Conservation (phyloP, 805 yeast genomes). For the Sugiyamaella americana region DNA sequence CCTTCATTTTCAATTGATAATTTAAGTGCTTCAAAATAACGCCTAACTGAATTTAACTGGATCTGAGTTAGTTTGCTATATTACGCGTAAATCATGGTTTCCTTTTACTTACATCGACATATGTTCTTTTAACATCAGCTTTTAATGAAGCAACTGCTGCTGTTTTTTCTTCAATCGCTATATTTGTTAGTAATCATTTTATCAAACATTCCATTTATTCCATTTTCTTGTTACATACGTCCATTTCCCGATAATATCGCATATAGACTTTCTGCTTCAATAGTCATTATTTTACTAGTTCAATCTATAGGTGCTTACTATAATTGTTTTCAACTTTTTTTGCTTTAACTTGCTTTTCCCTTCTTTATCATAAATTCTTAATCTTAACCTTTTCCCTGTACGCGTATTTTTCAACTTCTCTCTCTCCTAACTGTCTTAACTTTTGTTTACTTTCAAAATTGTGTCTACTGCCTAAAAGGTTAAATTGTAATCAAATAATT, state of each 20-base stretch:
- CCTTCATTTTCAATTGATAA: constrained; percentile 13
- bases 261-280: constrained; percentile 15
- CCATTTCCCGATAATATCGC: constrained; percentile 16
- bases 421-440: background rate
- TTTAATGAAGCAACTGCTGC: constrained; percentile 19
- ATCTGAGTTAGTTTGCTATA: background rate
- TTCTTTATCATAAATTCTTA: background rate
- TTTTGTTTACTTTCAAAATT: no score
- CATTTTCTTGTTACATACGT: constrained; percentile 6
- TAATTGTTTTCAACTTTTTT: background rate
- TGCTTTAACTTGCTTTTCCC: background rate
- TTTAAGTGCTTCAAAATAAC: constrained; percentile 26
- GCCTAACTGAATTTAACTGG: constrained; percentile 12
- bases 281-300: constrained; percentile 5
- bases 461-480: background rate
- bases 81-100: background rate
- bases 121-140: constrained; percentile 19
- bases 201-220: background rate
- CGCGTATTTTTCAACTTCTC: background rate
- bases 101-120: constrained; percentile 20
- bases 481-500: no score
- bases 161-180: constrained; percentile 16
- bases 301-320: background rate
- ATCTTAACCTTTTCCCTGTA: background rate
- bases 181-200: constrained; percentile 3